Evolutionary conservation across 2,329 filamentous ascomycete genomes (phyloP).

Genomic region (Hymenoscyphus linearis): DNA sequence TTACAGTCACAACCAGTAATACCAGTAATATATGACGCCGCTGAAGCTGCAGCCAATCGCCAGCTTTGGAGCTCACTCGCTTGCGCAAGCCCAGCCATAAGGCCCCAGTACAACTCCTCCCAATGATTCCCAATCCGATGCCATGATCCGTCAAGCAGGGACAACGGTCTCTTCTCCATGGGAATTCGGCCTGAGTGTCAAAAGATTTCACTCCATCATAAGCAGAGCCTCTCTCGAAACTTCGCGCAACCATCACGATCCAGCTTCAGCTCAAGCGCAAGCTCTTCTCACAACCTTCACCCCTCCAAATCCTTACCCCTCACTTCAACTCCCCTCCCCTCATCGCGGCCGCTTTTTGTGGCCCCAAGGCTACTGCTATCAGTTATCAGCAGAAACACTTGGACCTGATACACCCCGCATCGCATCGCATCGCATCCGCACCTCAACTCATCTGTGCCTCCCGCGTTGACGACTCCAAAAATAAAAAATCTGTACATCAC

Average conservation of each 20-base stretch:
- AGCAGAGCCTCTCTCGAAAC: not conserved
- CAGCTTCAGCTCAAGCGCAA: not conserved
- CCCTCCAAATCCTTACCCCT: not conserved
- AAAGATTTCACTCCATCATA: slow-evolving; percentile 9
- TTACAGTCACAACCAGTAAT: not conserved
- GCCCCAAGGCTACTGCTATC: not conserved
- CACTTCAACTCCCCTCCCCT: not conserved
- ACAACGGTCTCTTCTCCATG: slow-evolving; percentile 7
- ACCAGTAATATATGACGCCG: not conserved
- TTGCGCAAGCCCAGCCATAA: not conserved
- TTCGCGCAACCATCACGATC: slow-evolving; percentile 13
- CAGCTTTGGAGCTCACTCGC: not conserved
- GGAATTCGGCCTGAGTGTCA: slow-evolving; percentile 18
- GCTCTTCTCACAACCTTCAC: not conserved
- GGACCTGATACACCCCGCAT: not conserved
- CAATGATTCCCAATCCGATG: not conserved
- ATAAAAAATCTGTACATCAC: slow-evolving; percentile 28
- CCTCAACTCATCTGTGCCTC: slow-evolving; percentile 24
- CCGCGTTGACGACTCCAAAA: slow-evolving; percentile 25
- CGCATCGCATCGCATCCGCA: not conserved
- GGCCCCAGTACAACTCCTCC: not conserved
- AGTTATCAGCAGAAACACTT: not conserved
- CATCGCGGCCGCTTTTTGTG: not conserved
- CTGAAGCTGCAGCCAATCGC: not conserved
- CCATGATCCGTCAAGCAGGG: slow-evolving; percentile 1